Conservation (phyloP, 176 grass and related monocot genomes). For the Carex parvula region DNA sequence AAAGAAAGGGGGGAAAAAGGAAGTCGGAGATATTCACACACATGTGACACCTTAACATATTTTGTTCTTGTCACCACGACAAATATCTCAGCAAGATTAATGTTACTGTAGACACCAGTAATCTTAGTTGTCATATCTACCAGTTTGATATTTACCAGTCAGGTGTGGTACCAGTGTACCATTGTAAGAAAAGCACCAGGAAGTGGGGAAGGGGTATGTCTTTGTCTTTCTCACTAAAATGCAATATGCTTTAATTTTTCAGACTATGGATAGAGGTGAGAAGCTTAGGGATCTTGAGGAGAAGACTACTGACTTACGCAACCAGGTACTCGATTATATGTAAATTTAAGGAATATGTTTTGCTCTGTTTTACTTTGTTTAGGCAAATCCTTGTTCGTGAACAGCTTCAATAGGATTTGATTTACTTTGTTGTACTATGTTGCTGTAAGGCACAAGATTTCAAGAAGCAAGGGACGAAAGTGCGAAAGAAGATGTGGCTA, state of each 20-base stretch:
- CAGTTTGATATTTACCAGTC: not conserved
- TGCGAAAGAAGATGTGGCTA: constrained; percentile 88
- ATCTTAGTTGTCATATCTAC: not conserved
- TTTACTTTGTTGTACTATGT: not conserved
- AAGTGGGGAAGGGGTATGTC: not conserved
- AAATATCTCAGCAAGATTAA: not conserved
- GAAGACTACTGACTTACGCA: constrained; percentile 70
- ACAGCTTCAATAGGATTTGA: not conserved
- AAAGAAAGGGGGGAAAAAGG: not conserved
- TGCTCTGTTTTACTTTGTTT: constrained; percentile 10
- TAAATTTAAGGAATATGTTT: not conserved
- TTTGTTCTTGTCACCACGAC: not conserved
- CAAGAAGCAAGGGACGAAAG: constrained; percentile 76
- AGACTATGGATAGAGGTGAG: constrained; percentile 81
- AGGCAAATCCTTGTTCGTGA: not conserved
- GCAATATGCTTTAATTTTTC: constrained; percentile 26
- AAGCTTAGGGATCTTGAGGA: constrained; percentile 75
- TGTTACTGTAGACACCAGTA: not conserved
- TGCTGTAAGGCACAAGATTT: constrained; percentile 76
- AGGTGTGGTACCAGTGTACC: not conserved
- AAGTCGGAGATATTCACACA: not conserved
- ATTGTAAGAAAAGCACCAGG: not conserved
- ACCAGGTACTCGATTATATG: constrained; percentile 43
- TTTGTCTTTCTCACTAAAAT: constrained; percentile 1
- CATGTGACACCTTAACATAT: not conserved